Conservation (phyloP, 352 stramenopile species). For the Globisporangium acanthophoron region DNA sequence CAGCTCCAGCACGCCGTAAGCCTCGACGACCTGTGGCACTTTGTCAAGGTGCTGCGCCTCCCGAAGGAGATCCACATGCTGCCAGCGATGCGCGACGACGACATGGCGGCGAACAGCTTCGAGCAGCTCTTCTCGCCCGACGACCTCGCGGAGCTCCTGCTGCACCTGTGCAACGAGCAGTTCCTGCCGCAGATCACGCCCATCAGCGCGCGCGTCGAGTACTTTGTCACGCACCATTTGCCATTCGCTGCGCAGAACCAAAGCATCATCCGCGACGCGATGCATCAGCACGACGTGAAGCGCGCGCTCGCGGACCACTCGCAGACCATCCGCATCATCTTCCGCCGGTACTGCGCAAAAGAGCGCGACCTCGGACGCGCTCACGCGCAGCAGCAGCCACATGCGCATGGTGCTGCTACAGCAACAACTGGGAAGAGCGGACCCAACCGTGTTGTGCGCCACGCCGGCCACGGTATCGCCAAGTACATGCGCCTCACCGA, state of each 20-base stretch:
- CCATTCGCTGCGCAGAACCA: conserved; percentile 42
- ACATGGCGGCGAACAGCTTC: conserved; percentile 26
- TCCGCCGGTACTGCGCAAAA: conserved; percentile 68
- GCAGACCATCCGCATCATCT: conserved; percentile 58
- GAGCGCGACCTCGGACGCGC: conserved; percentile 33
- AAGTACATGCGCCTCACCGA: conserved; percentile 67
- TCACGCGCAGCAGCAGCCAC: conserved; percentile 7
- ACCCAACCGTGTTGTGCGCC: neutral
- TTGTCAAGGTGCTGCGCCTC: conserved; percentile 57
- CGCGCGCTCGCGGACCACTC: conserved; percentile 45
- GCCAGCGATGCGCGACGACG: conserved; percentile 47
- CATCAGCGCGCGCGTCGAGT: conserved; percentile 58
- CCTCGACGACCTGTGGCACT: conserved; percentile 65
- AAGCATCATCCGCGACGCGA: conserved; percentile 47
- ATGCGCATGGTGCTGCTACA: conserved; percentile 2
- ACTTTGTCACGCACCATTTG: conserved; percentile 46
- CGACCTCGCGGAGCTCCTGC: conserved; percentile 54
- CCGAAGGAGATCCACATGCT: conserved; percentile 56
- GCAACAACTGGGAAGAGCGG: neutral
- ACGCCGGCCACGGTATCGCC: conserved; percentile 29
- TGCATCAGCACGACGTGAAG: conserved; percentile 52
- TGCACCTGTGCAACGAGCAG: conserved; percentile 76
- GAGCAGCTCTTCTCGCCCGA: conserved; percentile 60
- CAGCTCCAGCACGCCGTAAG: conserved; percentile 41
- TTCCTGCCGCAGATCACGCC: conserved; percentile 48